Evolutionary conservation across 1,284 basidiomycete genomes (phyloP).

Genomic region (Pseudozyma pruni): DNA sequence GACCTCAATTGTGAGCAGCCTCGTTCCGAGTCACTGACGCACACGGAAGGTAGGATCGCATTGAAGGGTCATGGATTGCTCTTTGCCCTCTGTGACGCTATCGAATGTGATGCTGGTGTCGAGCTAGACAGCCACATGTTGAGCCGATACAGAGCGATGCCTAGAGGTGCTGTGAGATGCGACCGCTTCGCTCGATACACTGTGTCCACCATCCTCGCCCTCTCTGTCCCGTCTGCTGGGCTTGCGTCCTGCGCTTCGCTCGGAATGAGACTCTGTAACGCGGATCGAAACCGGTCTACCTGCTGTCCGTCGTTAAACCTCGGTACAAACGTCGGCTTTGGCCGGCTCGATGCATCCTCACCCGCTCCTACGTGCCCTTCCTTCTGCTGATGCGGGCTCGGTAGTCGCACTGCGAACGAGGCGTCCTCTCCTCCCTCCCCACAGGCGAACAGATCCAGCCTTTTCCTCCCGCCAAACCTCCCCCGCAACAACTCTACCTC

Average conservation of each 20-base stretch:
- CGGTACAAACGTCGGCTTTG: conserved; percentile 13
- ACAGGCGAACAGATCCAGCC: conserved; percentile 7
- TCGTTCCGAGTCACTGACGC: too few relatives aligned
- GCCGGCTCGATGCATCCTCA: too few relatives aligned
- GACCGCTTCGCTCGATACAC: conserved; percentile 8
- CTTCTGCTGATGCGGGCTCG: not conserved
- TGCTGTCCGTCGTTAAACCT: conserved; percentile 6
- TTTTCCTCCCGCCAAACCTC: conserved; percentile 2
- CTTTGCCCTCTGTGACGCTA: too few relatives aligned
- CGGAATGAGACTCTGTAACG: not conserved
- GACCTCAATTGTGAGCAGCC: too few relatives aligned
- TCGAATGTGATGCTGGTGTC: not conserved
- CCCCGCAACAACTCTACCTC: conserved; percentile 7
- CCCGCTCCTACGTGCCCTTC: not conserved
- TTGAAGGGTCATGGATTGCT: too few relatives aligned
- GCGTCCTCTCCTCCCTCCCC: not conserved
- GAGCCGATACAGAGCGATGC: conserved; percentile 32
- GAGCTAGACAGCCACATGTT: conserved; percentile 15
- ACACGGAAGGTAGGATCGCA: too few relatives aligned
- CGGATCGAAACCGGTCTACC: not conserved
- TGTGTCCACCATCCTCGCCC: not conserved
- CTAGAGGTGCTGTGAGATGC: conserved; percentile 18
- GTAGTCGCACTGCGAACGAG: not conserved
- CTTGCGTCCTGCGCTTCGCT: not conserved
- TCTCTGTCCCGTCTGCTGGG: too few relatives aligned